Base-by-base conservation (phyloP, 1,284 basidiomycete species). In the Ganoderma multipileum region DNA sequence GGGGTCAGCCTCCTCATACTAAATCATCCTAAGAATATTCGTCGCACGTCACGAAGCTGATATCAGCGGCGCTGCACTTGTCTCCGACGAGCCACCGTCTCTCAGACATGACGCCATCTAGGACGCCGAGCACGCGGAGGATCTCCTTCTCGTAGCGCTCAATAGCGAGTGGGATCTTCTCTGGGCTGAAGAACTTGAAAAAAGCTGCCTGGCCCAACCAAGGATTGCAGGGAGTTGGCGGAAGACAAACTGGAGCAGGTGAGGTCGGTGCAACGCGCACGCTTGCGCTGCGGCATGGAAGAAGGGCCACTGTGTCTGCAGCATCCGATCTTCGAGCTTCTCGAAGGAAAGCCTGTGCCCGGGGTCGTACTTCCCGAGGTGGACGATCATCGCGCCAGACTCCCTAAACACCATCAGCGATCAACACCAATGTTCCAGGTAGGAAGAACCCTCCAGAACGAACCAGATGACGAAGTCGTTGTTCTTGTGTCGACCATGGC, bases 331-430 rank as follows among this genome's bases (percentile, higher is more conserved):
- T 63, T 77, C 72, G 26, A 70, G 63, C 3, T 65, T 69, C 28
- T 73, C 65, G 38, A 76, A 76, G 14, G 74, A 74, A 67, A 81
- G 70, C 71, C 74, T 79, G 71, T 75, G 68, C 64, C 79, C 77
- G 7, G 64, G 71, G 71, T 82, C 81, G 74, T 81, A 81, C 64
- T 73, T 77, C 50, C 75, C 75, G 47, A 82, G 72, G 72, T 82
- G 82, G 9, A 68, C 47, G 20, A 82, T 52, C 68, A 80, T 80
- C 23, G 81, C 81, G 52, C 76, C 74, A 16, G 76, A 78, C 66
- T 82, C 81, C 77, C 78, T 81, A 9, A 36, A 33, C 6, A 28
- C 20, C 41, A 36, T 36, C 7, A 0, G 18, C 20, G 55, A 16
- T 57, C 36, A 33, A 20, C 7, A n/a, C 18, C 33, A 8, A 11